phyloP scores from a whole-genome alignment of 345 rosid species.

The Salix viminalis region DNA sequence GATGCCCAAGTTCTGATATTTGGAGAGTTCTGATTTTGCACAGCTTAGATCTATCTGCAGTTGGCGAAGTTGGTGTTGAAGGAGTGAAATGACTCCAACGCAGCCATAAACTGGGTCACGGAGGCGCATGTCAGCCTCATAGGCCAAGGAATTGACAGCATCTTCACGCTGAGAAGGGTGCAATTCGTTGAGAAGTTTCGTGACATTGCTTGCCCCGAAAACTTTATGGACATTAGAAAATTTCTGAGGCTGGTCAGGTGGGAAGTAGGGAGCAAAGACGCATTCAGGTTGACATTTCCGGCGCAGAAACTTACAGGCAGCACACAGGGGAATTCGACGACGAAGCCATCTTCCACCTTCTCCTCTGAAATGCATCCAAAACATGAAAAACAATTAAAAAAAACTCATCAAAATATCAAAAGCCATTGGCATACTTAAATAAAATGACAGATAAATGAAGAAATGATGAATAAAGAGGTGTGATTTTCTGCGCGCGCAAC shows the following conservation, averaged over 20 bases:
- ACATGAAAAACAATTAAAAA: not conserved
- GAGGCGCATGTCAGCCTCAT: constrained; percentile 32
- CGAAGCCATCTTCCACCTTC: constrained; percentile 24
- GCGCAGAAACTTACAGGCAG: constrained; percentile 31
- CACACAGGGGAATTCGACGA: constrained; percentile 27
- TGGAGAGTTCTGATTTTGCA: constrained; percentile 29
- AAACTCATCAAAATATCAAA: not conserved
- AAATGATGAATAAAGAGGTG: not conserved
- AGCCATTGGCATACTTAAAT: not conserved
- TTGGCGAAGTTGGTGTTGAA: constrained; percentile 31
- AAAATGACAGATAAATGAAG: not conserved
- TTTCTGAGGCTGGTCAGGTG: constrained; percentile 31
- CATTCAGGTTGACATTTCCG: constrained; percentile 30
- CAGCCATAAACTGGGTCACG: constrained; percentile 31
- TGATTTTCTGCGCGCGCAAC: not conserved
- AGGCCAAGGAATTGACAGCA: constrained; percentile 30
- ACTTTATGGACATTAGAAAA: constrained; percentile 30
- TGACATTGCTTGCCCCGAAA: constrained; percentile 29
- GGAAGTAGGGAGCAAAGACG: constrained; percentile 29
- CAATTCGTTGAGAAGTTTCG: constrained; percentile 27
- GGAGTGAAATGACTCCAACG: constrained; percentile 28
- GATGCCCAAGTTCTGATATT: constrained; percentile 32
- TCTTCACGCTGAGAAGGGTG: constrained; percentile 32
- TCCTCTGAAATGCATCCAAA: not conserved
- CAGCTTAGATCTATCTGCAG: constrained; percentile 32